These are phyloP conservation scores for Pseudopithomyces maydicus DNA, from an alignment of 2,329 filamentous ascomycete genomes.

Conservation along the genomic window DNA sequence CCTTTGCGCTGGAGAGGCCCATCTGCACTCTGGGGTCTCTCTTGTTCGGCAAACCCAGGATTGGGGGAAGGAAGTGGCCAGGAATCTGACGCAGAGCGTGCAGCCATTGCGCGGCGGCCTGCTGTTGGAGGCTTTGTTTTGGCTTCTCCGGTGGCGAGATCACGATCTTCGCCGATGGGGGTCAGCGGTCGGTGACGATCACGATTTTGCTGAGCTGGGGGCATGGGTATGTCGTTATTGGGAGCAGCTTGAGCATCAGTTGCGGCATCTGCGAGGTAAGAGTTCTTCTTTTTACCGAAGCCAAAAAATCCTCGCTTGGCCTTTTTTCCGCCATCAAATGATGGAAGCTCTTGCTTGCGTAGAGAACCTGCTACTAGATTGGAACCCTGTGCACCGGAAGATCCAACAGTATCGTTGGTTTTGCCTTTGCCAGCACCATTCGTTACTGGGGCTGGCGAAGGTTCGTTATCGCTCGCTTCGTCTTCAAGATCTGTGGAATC, in stretches of 20 bases:
- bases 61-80: conserved; percentile 54
- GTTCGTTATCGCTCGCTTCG: conserved; percentile 45
- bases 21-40: conserved; percentile 28
- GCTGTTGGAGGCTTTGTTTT: conserved; percentile 45
- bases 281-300: conserved; percentile 68
- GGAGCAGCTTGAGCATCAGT: neutral
- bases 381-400: conserved; percentile 28
- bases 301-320: conserved; percentile 51
- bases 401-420: conserved; percentile 19
- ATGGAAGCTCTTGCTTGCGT: conserved; percentile 35
- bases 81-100: conserved; percentile 41
- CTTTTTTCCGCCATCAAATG: conserved; percentile 41
- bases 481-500: conserved; percentile 60
- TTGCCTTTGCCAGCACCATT: conserved; percentile 41
- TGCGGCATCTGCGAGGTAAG: conserved; percentile 18
- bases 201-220: conserved; percentile 33
- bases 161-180: conserved; percentile 42
- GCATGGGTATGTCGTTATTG: conserved; percentile 32
- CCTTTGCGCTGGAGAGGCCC: conserved; percentile 12
- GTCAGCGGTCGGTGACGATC: conserved; percentile 33
- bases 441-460: conserved; percentile 51
- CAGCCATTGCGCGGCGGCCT: conserved; percentile 43
- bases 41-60: conserved; percentile 15
- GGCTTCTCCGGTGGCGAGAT: conserved; percentile 26
- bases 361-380: conserved; percentile 46